phyloP scores from a whole-genome alignment of 345 rosid species.

The Eucalyptus sp. region DNA sequence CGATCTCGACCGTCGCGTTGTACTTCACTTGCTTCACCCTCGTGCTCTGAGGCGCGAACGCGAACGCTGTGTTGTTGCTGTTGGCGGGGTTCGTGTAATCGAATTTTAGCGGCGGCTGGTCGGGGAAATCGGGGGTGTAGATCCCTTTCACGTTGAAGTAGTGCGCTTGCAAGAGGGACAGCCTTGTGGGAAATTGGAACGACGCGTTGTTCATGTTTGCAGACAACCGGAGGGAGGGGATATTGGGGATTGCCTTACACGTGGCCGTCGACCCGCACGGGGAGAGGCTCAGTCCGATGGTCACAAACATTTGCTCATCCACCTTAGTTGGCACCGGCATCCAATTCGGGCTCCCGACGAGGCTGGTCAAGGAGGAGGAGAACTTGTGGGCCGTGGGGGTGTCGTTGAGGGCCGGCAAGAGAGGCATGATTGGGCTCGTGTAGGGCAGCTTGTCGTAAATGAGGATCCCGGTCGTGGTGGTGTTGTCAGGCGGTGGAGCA shows the following conservation, averaged over 20 bases:
- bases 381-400: constrained; percentile 60
- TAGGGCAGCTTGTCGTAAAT: background rate
- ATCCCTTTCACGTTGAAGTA: constrained; percentile 36
- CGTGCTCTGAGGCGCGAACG: background rate
- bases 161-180: constrained; percentile 54
- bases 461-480: constrained; percentile 1
- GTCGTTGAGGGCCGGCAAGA: constrained; percentile 46
- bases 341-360: constrained; percentile 38
- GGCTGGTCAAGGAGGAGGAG: constrained; percentile 33
- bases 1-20: constrained; percentile 1
- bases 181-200: constrained; percentile 21
- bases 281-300: constrained; percentile 39
- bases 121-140: constrained; percentile 57
- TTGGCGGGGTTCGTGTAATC: constrained; percentile 41
- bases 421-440: constrained; percentile 45
- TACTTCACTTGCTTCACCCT: background rate
- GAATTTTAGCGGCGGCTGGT: constrained; percentile 39
- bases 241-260: constrained; percentile 19
- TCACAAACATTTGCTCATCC: constrained; percentile 60
- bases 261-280: constrained; percentile 33
- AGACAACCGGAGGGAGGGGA: constrained; percentile 12
- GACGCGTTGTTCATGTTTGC: constrained; percentile 82
- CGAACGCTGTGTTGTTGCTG: background rate
- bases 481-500: background rate
- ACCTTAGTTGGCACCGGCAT: constrained; percentile 51